Evolutionary conservation across 2,329 filamentous ascomycete species (phyloP), one percentile per base, ranked within the genome.

Genomic region (Xylariaceae sp.): DNA sequence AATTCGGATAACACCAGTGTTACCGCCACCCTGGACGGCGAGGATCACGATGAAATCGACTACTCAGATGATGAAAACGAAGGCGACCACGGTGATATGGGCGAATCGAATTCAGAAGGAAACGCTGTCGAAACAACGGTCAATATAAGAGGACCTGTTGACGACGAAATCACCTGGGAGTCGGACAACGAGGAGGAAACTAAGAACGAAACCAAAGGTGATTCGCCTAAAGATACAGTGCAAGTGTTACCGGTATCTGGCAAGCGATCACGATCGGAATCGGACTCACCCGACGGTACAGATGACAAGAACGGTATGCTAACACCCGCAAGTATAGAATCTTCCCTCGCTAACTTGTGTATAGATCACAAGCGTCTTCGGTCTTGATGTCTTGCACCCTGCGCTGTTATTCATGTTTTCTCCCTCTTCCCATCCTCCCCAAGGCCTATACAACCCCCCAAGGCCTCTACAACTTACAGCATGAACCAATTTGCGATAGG

Each of bases 341-440:
- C 13, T 37, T 30, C 48, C 13, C 2, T 23, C 62, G 55, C 74
- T 76, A 69, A 78, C 66, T 56, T 62, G 11, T 30, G 23, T 45
- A 59, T 66, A 74, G 81, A 81, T 69, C 69, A 74, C 72, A 84
- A 82, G 74, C 81, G 81, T 67, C 77, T 76, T 69, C 80, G 81
- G 59, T 76, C 76, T 66, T 76, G 74, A 72, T 72, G 17, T 23
- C 53, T 57, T 64, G 63, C 64, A 61, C 60, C 58, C 42, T 45
- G 64, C 47, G 7, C 37, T 42, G 7, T 44, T 17, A 58, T 50
- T 47, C 58, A 45, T 54, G 44, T 51, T 52, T 61, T 56, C 51
- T 51, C 3, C 56, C 45, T 17, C 56, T 50, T 57, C 42, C 37
- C 5, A 30, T 5, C 23, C 5, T 4, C 23, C 55, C 37, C 56